Base-by-base conservation (phyloP, 768 basidiomycete species). In the Amanita inopinata region DNA sequence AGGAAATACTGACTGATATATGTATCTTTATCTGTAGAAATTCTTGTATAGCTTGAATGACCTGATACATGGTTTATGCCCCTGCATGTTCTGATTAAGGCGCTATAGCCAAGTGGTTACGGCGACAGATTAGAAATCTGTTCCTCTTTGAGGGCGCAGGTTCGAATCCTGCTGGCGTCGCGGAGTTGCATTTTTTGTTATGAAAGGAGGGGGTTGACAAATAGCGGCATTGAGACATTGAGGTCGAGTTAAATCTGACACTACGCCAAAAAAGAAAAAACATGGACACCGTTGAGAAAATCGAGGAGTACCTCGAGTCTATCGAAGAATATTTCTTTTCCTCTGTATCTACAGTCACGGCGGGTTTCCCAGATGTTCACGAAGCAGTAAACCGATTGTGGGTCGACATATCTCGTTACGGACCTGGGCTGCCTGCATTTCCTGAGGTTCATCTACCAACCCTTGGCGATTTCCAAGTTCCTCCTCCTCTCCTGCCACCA, bases 321-420 rank as follows among this genome's bases (percentile, higher is more conserved):
- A 59, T 81, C 38, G 83, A 87, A 53, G 74, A 76, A 46, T 67
- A 75, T 50, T 60, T 88, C 57, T 66, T 69, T 38, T 61, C 71
- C 23, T 73, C 79, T 8, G 53, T 81, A 17, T 62, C 72, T 32
- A 63, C 74, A 11, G 78, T 74, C 3, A 71, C 76, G 0, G 67
- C 75, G 22, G 74, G 76, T 51, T 62, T 86, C 34, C 76, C 79
- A 30, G 74, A 69, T 50, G 63, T 86, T 35, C 73, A 75, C 44
- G 80, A 86, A 46, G 70, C 76, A 22, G 59, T 80, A 15, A 71
- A 83, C 49, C 72, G 78, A 18, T 66, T 89, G 43, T 88, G 83
- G 82, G 60, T 75, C 17, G 87, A 91, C 54, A 75, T 91, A 47
- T 71, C 83, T 35, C 79, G 88, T 44, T 88, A 84, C 57, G 86